Percentiles rank a stretch among this genome's conserved stretches.
phyloP scores from a whole-genome alignment of 371 early-diverging fungal species.

The Rhizopus arrhizus region DNA sequence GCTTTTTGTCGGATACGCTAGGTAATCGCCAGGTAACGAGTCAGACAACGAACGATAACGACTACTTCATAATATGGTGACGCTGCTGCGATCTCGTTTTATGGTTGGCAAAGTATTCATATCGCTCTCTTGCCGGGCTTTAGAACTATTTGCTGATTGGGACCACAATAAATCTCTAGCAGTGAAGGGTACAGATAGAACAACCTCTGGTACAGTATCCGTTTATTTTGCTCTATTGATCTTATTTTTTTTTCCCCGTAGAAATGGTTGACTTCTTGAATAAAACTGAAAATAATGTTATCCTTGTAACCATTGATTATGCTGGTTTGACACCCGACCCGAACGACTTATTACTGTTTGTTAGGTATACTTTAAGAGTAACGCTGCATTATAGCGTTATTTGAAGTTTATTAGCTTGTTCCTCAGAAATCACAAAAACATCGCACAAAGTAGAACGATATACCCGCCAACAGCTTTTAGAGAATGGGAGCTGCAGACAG shows the following conservation, averaged over 20 bases:
- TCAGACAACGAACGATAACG: no score
- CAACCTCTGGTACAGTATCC: conserved; percentile 6
- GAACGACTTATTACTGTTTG: conserved; percentile 10
- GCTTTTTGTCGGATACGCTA: no score
- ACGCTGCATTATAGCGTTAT: conserved; percentile 7
- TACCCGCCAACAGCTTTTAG: conserved; percentile 11
- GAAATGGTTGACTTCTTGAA: conserved; percentile 14
- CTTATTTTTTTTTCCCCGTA: background rate
- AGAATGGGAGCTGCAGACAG: conserved; percentile 11
- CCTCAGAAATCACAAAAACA: conserved; percentile 9
- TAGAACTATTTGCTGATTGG: conserved; percentile 7
- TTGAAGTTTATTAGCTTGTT: conserved; percentile 12
- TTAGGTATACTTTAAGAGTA: conserved; percentile 14
- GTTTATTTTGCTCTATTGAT: conserved; percentile 8
- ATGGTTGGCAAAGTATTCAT: conserved; percentile 10
- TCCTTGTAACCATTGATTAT: conserved; percentile 13
- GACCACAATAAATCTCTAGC: conserved; percentile 2
- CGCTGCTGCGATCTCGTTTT: background rate
- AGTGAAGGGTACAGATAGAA: conserved; percentile 12
- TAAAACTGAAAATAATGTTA: conserved; percentile 4
- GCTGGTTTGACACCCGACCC: conserved; percentile 18
- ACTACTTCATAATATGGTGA: no score
- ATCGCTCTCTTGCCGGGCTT: background rate
- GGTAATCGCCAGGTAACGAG: no score
- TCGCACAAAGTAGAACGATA: conserved; percentile 16